These are phyloP conservation scores for Globisporangium rhizosaccharum DNA, from an alignment of 352 stramenopile genomes.

Conservation along the genomic window DNA sequence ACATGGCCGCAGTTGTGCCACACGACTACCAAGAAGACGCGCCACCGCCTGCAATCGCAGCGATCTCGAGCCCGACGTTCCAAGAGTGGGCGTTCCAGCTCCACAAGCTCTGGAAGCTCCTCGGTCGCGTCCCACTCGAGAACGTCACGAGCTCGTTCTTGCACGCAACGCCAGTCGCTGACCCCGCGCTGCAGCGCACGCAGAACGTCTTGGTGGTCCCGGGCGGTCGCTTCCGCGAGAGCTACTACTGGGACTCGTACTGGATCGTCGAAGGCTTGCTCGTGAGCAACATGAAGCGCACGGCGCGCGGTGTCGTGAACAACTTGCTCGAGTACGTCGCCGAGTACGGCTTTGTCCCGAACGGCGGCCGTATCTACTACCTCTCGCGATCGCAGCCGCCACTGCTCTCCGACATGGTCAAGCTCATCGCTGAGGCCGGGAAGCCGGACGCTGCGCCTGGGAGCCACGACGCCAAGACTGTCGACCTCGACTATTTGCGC, in stretches of 20 bases:
- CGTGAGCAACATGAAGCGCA: slow-evolving; percentile 73
- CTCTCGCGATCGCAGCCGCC: slow-evolving; percentile 85
- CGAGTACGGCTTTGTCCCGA: slow-evolving; percentile 85
- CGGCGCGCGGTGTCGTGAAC: slow-evolving; percentile 69
- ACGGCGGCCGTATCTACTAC: slow-evolving; percentile 89
- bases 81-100: slow-evolving; percentile 43
- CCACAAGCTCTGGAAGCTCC: slow-evolving; percentile 64
- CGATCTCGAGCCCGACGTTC: slow-evolving; percentile 18
- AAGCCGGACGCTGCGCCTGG: background rate
- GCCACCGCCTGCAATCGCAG: slow-evolving; percentile 21
- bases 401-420: slow-evolving; percentile 85
- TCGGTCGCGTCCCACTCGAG: slow-evolving; percentile 52
- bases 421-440: slow-evolving; percentile 30
- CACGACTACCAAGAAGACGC: slow-evolving; percentile 35
- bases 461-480: background rate
- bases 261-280: slow-evolving; percentile 89
- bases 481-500: slow-evolving; percentile 29
- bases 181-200: slow-evolving; percentile 23
- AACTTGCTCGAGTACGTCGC: slow-evolving; percentile 85
- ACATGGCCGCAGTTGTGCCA: slow-evolving; percentile 33
- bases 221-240: slow-evolving; percentile 88
- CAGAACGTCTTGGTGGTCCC: slow-evolving; percentile 81
- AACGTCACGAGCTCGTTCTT: slow-evolving; percentile 51
- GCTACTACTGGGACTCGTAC: slow-evolving; percentile 92
- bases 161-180: slow-evolving; percentile 30